These are phyloP conservation scores for Furcasterigmium sp. DNA, from an alignment of 2,329 filamentous ascomycete genomes.

Conservation along the genomic window DNA sequence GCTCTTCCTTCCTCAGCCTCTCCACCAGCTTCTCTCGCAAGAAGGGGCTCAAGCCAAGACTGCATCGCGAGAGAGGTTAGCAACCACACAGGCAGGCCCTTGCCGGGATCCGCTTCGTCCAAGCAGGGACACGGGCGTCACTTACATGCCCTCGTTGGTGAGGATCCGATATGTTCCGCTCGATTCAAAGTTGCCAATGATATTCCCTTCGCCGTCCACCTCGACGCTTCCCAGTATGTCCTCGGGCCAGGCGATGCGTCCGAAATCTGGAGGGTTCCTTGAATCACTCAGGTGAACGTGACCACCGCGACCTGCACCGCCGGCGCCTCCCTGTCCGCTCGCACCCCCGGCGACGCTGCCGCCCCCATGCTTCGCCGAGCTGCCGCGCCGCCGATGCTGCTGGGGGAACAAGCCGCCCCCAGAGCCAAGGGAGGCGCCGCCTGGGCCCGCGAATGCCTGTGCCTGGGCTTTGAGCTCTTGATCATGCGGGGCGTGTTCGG, in stretches of 20 bases:
- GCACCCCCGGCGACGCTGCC: slow-evolving; percentile 48
- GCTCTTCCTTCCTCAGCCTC: slow-evolving; percentile 46
- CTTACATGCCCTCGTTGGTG: slow-evolving; percentile 64
- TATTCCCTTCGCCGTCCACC: slow-evolving; percentile 51
- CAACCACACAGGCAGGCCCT: too few relatives aligned
- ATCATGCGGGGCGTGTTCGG: slow-evolving; percentile 50
- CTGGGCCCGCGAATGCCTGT: slow-evolving; percentile 53
- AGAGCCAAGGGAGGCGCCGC: slow-evolving; percentile 45
- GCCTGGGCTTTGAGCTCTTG: slow-evolving; percentile 51
- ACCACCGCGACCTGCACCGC: slow-evolving; percentile 54
- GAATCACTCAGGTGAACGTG: slow-evolving; percentile 61
- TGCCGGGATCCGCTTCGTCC: too few relatives aligned
- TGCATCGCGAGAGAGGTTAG: too few relatives aligned
- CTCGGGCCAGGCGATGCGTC: slow-evolving; percentile 63
- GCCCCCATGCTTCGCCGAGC: slow-evolving; percentile 27
- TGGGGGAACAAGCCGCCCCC: slow-evolving; percentile 46
- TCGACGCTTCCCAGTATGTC: slow-evolving; percentile 66
- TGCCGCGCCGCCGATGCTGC: slow-evolving; percentile 27
- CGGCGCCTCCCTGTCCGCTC: slow-evolving; percentile 56
- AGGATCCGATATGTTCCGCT: slow-evolving; percentile 60
- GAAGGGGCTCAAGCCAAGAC: slow-evolving; percentile 50
- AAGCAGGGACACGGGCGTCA: too few relatives aligned
- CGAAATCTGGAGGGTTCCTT: slow-evolving; percentile 61
- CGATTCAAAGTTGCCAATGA: slow-evolving; percentile 52
- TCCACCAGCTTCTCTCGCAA: slow-evolving; percentile 49